Evolutionary conservation across 352 stramenopile genomes (phyloP), one percentile per base, ranked within the genome.

Genomic region (Pythium sukuiense): DNA sequence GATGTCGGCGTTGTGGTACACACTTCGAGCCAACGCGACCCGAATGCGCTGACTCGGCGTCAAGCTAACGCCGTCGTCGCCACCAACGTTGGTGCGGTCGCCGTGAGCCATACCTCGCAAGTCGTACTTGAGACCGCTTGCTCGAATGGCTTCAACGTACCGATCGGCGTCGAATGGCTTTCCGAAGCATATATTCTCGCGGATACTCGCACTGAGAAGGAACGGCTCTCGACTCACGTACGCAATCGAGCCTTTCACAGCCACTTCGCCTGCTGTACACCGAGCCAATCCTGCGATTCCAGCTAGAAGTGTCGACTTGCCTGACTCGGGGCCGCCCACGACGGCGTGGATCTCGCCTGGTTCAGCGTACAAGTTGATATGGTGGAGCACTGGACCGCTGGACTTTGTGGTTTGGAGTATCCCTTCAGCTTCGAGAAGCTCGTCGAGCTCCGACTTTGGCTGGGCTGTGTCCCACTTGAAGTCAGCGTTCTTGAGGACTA

Each of bases 111-210:
- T 67, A n/a, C 79, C 67, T 33, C 54, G 52, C 20, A 91, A 59
- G 62, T 92, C 82, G 35, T 80, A 81, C 55, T 85, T 70, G 46
- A 89, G 70, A 0, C 67, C 83, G 39, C 83, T 87, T 12, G 80
- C 77, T 18, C 70, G 72, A 3, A 92, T 27, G 3, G 80, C 79
- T 39, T 82, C 67, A 16, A 93, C 50, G 66, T 91, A 93, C 33
- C 79, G 75, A 0, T 74, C 74, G 11, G 67, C 69, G 26, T 96
- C 67, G 37, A 82, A 96, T 4, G 76, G 75, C 14, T 87, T 60
- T 0, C 94, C 83, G 76, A 99, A 99, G 35, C 97, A 83, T 63
- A 99, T 98, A 75, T 99, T 99, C 45, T 98, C 90, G 20, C 88
- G 83, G 16, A 99, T 70, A 0, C 85, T 98, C 33, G 87, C 92